Evolutionary conservation across 352 stramenopile genomes (phyloP), one percentile per base, ranked within the genome.

Genomic region (Phytophthora gonapodyides): DNA sequence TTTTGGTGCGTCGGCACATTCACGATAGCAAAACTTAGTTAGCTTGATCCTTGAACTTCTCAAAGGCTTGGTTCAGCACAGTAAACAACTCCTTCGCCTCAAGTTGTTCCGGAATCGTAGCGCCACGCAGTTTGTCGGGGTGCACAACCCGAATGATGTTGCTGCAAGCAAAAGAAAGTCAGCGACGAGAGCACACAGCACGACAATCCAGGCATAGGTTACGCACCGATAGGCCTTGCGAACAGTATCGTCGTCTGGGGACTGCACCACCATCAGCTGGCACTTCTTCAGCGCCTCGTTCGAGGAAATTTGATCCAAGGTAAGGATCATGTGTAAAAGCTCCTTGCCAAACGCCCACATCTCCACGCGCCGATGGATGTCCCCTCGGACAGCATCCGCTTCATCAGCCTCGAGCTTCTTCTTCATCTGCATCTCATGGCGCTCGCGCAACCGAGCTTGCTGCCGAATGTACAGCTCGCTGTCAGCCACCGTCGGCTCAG

Each of bases 121-220:
- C 87, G 12, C 75, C 75, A 9, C 87, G 84, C n/a, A 96, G 65
- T 59, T 96, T 96, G 45, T 96, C 87, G 6, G 87, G 87, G 38
- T 96, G 87, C 13, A 96, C 91, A 9, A 96, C 75, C 5, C 87
- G 81, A 61, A 96, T 94, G 17, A 96, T 92, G 56, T 84, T 94
- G 35, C 83, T 94, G 37, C n/a, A 57, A 53, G 15, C 31, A 56
- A 41, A 24, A 53, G 47, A 47, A 51, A 51, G 60, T 49, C 24
- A 49, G 19, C 5, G 27, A 31, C 5, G 27, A 31, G 27, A 31
- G 8, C 27, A 31, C 27, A 9, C 8, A 31, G 0, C 27, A 31
- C 27, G 27, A 31, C 27, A 31, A 31, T 31, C 5, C 27, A 31
- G 6, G 27, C 27, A 31, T 9, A 31, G 27, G 7, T 31, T 8